Percentiles rank a stretch among this genome's conserved stretches.
These are phyloP conservation scores for Oryza officinalis DNA, from an alignment of 176 grass and related monocot genomes.

Conservation along the genomic window DNA sequence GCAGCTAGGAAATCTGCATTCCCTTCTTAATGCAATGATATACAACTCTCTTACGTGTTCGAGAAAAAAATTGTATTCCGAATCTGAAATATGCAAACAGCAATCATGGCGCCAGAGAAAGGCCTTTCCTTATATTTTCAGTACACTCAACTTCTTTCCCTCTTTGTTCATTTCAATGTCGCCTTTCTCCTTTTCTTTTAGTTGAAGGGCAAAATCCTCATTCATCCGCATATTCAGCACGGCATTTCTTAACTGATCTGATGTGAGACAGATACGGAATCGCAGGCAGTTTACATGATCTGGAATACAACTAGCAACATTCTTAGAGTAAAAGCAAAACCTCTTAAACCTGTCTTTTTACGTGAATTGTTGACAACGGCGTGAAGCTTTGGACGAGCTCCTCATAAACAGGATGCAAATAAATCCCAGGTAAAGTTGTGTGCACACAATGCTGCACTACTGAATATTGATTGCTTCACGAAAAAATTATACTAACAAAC, in stretches of 20 bases:
- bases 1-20: neutral
- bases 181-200: neutral
- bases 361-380: neutral
- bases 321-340: slow-evolving; percentile 24
- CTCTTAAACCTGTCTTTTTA: neutral
- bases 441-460: neutral
- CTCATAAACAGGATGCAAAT: neutral
- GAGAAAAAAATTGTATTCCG: too few species aligned
- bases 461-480: slow-evolving; percentile 1
- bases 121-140: neutral
- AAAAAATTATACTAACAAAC: neutral
- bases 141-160: neutral
- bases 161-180: neutral
- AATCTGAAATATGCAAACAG: neutral
- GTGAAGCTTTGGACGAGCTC: slow-evolving; percentile 4
- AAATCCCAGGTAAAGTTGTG: neutral
- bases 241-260: neutral
- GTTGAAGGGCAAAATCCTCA: slow-evolving; percentile 2
- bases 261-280: neutral
- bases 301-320: neutral
- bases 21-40: neutral
- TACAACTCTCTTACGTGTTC: too few species aligned
- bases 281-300: neutral
- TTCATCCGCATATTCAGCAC: neutral
- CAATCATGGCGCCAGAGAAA: neutral